Conservation (phyloP, 2,329 filamentous ascomycete genomes). For the Stromatinia cepivora region DNA sequence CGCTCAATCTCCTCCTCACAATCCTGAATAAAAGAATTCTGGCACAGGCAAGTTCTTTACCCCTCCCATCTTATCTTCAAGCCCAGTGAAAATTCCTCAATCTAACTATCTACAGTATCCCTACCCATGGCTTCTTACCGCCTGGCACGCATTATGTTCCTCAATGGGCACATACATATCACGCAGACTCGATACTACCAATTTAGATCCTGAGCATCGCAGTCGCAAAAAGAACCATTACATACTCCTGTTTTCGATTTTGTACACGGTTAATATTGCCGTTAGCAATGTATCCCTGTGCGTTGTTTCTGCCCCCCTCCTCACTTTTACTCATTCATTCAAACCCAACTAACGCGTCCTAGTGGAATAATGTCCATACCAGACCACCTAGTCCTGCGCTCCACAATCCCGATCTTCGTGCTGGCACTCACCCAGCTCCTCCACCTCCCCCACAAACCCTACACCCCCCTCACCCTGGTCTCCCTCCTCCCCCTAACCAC, state of each 20-base stretch:
- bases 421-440: slow-evolving; percentile 60
- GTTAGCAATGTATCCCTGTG: slow-evolving; percentile 63
- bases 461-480: slow-evolving; percentile 57
- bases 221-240: slow-evolving; percentile 54
- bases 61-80: background rate
- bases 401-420: slow-evolving; percentile 61
- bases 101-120: slow-evolving; percentile 47
- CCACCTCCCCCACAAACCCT: slow-evolving; percentile 53
- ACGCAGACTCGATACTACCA: slow-evolving; percentile 54
- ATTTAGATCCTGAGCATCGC: slow-evolving; percentile 54
- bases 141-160: slow-evolving; percentile 58
- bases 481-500: slow-evolving; percentile 61
- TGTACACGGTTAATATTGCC: slow-evolving; percentile 65
- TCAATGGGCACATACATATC: slow-evolving; percentile 56
- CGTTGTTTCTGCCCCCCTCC: slow-evolving; percentile 26
- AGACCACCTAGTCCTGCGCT: slow-evolving; percentile 65
- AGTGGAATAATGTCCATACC: slow-evolving; percentile 60
- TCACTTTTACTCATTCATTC: background rate
- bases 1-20: slow-evolving; percentile 10
- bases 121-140: slow-evolving; percentile 62
- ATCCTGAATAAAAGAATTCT: background rate
- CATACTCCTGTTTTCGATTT: slow-evolving; percentile 56
- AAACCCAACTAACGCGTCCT: background rate
- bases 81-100: background rate
- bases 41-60: background rate